A percentile compares a stretch with the other conserved stretches of the same genome.
These are phyloP conservation scores for Houttuynia cordata DNA, from an alignment of 164 flowering plant genomes.

Conservation along the genomic window DNA sequence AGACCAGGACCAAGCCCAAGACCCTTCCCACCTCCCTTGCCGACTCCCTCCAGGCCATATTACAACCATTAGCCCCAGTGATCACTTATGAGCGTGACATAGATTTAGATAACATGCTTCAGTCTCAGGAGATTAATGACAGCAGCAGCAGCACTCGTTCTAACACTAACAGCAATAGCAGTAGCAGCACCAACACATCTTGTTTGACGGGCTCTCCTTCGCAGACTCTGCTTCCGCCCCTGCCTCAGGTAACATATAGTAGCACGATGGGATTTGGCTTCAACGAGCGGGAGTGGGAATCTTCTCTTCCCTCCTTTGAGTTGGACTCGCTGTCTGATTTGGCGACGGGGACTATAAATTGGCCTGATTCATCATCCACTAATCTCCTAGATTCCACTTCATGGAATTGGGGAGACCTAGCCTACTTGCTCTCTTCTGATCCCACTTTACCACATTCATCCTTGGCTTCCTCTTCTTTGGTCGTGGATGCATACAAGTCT, in stretches of 20 bases:
- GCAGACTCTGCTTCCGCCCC: slow-evolving; percentile 8
- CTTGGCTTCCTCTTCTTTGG: no score
- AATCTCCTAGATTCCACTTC: slow-evolving; percentile 20
- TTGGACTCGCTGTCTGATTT: slow-evolving; percentile 10
- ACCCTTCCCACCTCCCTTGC: slow-evolving; percentile 9
- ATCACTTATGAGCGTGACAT: slow-evolving; percentile 3
- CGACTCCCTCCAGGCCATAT: neutral
- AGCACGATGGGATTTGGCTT: slow-evolving; percentile 6
- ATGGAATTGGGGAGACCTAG: slow-evolving; percentile 58
- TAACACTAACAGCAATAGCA: slow-evolving; percentile 3
- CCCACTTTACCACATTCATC: no score
- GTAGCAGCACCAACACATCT: slow-evolving; percentile 8
- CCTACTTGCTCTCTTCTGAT: neutral
- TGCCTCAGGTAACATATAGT: slow-evolving; percentile 10
- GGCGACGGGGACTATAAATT: neutral
- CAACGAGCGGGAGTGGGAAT: slow-evolving; percentile 15
- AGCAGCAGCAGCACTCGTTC: no score
- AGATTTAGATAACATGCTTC: slow-evolving; percentile 11
- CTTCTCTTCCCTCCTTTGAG: slow-evolving; percentile 12
- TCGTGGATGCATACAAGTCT: no score
- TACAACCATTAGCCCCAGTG: slow-evolving; percentile 2
- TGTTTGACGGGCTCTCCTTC: slow-evolving; percentile 3
- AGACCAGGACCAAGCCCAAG: no score
- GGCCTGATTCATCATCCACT: neutral
- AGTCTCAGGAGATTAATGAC: slow-evolving; percentile 19